Base-by-base conservation (phyloP, 352 stramenopile species). In the Phytophthora rubi region DNA sequence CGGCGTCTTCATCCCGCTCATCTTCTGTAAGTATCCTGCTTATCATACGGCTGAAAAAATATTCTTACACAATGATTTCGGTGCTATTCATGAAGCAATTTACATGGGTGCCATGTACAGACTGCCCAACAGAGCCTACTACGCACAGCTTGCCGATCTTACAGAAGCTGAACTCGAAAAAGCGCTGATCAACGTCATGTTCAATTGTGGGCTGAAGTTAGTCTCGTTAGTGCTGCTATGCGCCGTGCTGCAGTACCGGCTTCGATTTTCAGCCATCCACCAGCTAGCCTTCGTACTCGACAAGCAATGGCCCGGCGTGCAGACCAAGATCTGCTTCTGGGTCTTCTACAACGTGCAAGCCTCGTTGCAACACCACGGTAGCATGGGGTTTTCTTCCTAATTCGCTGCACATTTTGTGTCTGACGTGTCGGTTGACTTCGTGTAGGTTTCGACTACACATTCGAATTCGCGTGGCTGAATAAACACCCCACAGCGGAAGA, bases 221-320 rank as follows among this genome's bases (percentile, higher is more conserved):
- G 5, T 73, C 12, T 59, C 64, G 9, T 28, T 73, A 26, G 12
- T 48, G 15, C 18, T 65, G 33, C 39, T 73, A 1, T 67, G 59
- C 13, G 51, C 12, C 4, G 12, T 57, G 15, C 35, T 63, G 15
- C 42, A 48, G 4, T 18, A 49, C 9, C 33, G 55, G 23, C 47
- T 73, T 33, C 53, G 33, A 1, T 37, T 64, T 8, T 59, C 59
- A 2, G 53, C 39, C 6, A 37, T 81, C 6, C 54, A 69, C 5
- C 72, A 81, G 4, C 51, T 83, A 10, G 73, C 65, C 15, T 80
- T 85, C 33, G 78, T 83, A 15, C 51, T 83, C n/a, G 53, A 64
- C n/a, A 69, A 49, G 0, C 68, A 80, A 21, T 69, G 58, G 53
- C 51, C 18, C 13, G 39, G 73, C 26, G 42, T 79, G 1, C 74